Percentiles rank a stretch among this genome's conserved stretches.
Evolutionary conservation across 2,329 filamentous ascomycete species (phyloP).

Genomic region (Fusarium caatingaense): DNA sequence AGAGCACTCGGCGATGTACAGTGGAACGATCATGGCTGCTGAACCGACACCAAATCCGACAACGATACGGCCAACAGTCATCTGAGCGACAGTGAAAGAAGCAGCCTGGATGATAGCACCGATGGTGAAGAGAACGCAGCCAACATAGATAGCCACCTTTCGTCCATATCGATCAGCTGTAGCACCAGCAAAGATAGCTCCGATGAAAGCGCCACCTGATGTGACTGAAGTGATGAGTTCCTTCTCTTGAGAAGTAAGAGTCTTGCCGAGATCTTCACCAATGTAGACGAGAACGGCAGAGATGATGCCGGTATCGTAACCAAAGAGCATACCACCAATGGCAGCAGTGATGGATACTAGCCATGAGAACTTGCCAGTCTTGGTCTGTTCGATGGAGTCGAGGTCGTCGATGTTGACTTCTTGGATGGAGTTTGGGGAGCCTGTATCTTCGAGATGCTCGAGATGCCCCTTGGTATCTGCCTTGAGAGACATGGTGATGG

Average conservation of each 20-base stretch:
- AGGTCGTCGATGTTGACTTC: slow-evolving; percentile 41
- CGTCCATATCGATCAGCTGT: slow-evolving; percentile 45
- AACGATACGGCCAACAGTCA: slow-evolving; percentile 53
- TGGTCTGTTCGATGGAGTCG: slow-evolving; percentile 43
- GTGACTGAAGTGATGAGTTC: slow-evolving; percentile 65
- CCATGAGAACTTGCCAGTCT: slow-evolving; percentile 44
- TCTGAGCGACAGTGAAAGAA: slow-evolving; percentile 44
- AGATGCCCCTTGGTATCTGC: slow-evolving; percentile 33
- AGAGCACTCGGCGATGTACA: slow-evolving; percentile 63
- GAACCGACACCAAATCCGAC: slow-evolving; percentile 62
- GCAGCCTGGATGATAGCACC: slow-evolving; percentile 45
- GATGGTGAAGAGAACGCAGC: slow-evolving; percentile 43
- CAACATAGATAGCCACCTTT: slow-evolving; percentile 46
- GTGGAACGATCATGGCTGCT: slow-evolving; percentile 59
- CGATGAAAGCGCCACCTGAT: slow-evolving; percentile 52
- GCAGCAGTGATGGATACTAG: slow-evolving; percentile 46
- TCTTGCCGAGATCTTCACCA: slow-evolving; percentile 51
- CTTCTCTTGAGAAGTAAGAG: slow-evolving; percentile 57
- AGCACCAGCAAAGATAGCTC: slow-evolving; percentile 45
- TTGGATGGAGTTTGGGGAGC: slow-evolving; percentile 27
- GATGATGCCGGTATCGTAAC: slow-evolving; percentile 54
- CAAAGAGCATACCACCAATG: slow-evolving; percentile 55
- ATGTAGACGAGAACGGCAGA: slow-evolving; percentile 48
- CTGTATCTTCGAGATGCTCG: slow-evolving; percentile 38
- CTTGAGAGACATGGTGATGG: slow-evolving; percentile 33